Evolutionary conservation across 1,139 yeast genomes (phyloP).

Genomic region (Yamadazyma kanchanaburiensis): DNA sequence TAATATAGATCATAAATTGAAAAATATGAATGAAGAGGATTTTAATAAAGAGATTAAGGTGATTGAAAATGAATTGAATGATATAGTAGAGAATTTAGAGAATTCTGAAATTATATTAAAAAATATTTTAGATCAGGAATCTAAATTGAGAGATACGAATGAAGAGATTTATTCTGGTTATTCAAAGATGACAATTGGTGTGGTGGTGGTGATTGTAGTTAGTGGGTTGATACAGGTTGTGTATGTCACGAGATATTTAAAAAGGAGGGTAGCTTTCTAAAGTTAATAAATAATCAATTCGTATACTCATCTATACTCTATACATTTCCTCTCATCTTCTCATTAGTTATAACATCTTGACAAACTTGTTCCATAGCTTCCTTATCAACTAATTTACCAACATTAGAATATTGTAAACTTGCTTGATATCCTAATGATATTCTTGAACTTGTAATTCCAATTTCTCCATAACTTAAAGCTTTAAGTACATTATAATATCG

Average conservation of each 20-base stretch:
- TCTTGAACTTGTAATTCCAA: conserved; percentile 83
- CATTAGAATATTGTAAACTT: conserved; percentile 70
- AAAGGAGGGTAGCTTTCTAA: conserved; percentile 21
- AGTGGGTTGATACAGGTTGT: conserved; percentile 30
- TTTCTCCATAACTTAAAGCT: conserved; percentile 76
- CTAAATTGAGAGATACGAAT: conserved; percentile 34
- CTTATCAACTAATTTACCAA: conserved; percentile 70
- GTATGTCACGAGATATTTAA: conserved; percentile 28
- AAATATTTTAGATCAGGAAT: conserved; percentile 33
- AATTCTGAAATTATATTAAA: conserved; percentile 25
- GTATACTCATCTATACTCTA: conserved; percentile 6
- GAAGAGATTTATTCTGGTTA: conserved; percentile 36
- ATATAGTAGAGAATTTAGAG: conserved; percentile 27
- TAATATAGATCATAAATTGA: conserved; percentile 8
- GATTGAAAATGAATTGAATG: conserved; percentile 29
- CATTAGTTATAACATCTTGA: conserved; percentile 66
- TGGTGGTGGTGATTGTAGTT: conserved; percentile 24
- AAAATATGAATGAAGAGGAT: conserved; percentile 26
- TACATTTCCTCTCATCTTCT: conserved; percentile 64
- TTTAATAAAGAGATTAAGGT: conserved; percentile 29
- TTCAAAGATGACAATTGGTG: conserved; percentile 23
- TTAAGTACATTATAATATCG: conserved; percentile 81
- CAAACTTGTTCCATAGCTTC: conserved; percentile 76
- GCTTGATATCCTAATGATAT: conserved; percentile 85
- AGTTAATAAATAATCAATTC: not conserved